Percentiles rank a stretch among this genome's conserved stretches.
These are phyloP conservation scores for Sporothrix euskadiensis DNA, from an alignment of 2,329 filamentous ascomycete species.

Conservation along the genomic window DNA sequence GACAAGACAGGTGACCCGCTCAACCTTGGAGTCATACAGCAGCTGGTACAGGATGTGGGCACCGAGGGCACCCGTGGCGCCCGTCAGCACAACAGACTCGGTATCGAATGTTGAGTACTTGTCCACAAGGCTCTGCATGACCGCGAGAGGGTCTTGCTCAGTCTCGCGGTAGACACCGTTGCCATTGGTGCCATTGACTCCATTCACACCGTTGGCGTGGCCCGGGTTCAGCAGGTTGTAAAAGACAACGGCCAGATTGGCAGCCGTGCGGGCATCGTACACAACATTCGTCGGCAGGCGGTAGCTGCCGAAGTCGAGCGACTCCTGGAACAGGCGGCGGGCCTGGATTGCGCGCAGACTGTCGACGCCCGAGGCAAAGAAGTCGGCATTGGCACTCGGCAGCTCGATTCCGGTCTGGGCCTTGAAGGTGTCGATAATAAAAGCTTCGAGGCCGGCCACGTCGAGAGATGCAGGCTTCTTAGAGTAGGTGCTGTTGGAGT, in stretches of 20 bases:
- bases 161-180: neutral
- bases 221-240: slow-evolving; percentile 33
- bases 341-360: slow-evolving; percentile 50
- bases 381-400: slow-evolving; percentile 40
- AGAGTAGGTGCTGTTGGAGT: neutral
- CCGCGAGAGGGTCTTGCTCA: neutral
- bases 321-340: slow-evolving; percentile 44
- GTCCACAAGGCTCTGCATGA: slow-evolving; percentile 49
- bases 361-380: slow-evolving; percentile 49
- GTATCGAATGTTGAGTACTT: slow-evolving; percentile 45
- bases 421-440: slow-evolving; percentile 39
- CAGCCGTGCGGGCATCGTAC: slow-evolving; percentile 45
- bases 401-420: slow-evolving; percentile 40
- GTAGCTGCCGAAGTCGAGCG: slow-evolving; percentile 42
- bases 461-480: slow-evolving; percentile 29
- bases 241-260: slow-evolving; percentile 40
- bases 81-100: slow-evolving; percentile 40
- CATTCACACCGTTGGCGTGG: slow-evolving; percentile 26
- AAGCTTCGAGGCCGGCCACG: slow-evolving; percentile 38
- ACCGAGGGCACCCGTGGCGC: slow-evolving; percentile 48
- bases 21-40: slow-evolving; percentile 41
- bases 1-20: slow-evolving; percentile 40
- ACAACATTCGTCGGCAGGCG: slow-evolving; percentile 43
- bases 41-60: slow-evolving; percentile 44
- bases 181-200: neutral